A percentile compares a stretch with the other conserved stretches of the same genome.
phyloP scores from a whole-genome alignment of 1,139 yeast genomes.

The Suhomyces wounanorum region DNA sequence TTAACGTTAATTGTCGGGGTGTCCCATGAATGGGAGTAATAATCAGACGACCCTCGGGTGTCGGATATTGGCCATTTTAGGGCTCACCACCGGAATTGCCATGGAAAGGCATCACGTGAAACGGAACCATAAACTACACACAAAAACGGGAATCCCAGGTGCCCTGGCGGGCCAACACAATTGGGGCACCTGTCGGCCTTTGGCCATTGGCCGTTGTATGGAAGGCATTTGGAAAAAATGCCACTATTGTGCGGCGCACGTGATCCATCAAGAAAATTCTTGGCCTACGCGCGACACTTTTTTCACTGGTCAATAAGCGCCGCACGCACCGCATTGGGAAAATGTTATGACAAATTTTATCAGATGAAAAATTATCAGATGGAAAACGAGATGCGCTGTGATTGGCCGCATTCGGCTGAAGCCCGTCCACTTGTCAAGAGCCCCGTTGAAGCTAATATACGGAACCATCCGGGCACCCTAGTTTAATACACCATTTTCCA shows the following conservation, averaged over 20 bases:
- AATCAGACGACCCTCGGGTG: too few species aligned
- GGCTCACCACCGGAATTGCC: too few species aligned
- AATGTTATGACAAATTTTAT: constrained; percentile 9
- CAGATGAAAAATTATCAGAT: constrained; percentile 9
- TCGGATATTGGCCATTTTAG: too few species aligned
- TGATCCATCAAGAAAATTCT: background rate
- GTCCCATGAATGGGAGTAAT: too few species aligned
- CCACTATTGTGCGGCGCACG: background rate
- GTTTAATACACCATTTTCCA: background rate
- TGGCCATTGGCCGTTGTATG: too few species aligned
- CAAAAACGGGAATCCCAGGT: too few species aligned
- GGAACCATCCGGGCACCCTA: background rate
- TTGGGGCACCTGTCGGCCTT: too few species aligned
- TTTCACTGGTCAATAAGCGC: background rate
- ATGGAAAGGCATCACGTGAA: too few species aligned
- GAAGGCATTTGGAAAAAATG: too few species aligned
- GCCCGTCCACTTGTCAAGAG: background rate
- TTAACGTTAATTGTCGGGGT: too few species aligned
- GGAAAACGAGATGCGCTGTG: constrained; percentile 2
- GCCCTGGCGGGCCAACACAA: too few species aligned
- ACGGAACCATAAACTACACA: too few species aligned
- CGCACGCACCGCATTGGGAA: background rate
- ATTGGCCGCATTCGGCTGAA: constrained; percentile 3
- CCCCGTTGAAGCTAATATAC: background rate
- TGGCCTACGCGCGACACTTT: background rate